phyloP scores from a whole-genome alignment of 2,329 filamentous ascomycete species.

The Botrytis fabae region DNA sequence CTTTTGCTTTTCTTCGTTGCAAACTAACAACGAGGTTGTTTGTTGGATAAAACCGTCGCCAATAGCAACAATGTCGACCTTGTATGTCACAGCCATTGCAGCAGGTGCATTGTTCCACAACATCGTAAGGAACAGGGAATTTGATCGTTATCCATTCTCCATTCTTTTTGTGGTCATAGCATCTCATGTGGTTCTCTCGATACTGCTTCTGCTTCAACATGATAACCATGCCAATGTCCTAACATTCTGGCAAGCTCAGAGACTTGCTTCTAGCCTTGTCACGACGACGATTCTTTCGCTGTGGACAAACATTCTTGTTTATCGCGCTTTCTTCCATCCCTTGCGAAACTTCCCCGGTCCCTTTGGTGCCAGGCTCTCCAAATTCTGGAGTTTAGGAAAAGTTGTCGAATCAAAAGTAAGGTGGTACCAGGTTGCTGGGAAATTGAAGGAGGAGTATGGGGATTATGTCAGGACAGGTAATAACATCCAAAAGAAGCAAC shows the following conservation, averaged over 20 bases:
- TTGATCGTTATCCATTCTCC: conserved; percentile 1
- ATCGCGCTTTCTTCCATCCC: conserved; percentile 51
- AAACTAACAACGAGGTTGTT: neutral
- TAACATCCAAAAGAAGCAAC: neutral
- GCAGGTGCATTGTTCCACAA: neutral
- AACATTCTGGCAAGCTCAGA: neutral
- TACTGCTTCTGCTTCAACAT: neutral
- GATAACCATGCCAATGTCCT: neutral
- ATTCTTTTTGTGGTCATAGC: conserved; percentile 1
- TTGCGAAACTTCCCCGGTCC: conserved; percentile 39
- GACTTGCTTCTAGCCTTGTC: neutral
- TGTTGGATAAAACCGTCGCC: neutral
- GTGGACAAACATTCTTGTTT: conserved; percentile 49
- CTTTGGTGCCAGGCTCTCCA: conserved; percentile 30
- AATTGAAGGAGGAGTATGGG: conserved; percentile 32
- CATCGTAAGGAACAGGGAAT: conserved; percentile 1
- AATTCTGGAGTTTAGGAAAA: conserved; percentile 30
- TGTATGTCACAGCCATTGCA: neutral
- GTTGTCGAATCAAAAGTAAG: conserved; percentile 13
- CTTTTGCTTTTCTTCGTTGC: neutral
- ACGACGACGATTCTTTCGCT: neutral
- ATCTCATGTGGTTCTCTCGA: neutral
- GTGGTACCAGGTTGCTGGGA: conserved; percentile 26
- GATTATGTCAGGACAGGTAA: conserved; percentile 32
- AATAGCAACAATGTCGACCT: neutral